Base-by-base conservation (phyloP, 139 green algal genomes). In the Chlamydomonas sp. region DNA sequence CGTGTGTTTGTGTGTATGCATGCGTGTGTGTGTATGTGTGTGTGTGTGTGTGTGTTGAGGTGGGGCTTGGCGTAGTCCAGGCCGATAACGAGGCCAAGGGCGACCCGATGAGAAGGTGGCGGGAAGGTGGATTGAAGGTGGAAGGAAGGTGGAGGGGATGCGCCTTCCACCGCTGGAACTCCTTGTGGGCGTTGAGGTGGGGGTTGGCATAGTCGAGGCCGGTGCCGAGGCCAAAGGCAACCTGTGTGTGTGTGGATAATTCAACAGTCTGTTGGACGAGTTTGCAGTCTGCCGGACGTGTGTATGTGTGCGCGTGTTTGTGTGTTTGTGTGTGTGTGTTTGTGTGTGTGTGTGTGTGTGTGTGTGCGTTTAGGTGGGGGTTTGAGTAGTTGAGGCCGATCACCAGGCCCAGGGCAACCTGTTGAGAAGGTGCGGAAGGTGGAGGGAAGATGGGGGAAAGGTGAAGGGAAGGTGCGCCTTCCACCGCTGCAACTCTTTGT, bases 51-150 rank as follows among this genome's bases (percentile, higher is more conserved):
- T 54, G 43, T 54, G 43, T 54, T 54, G 43, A 96, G 69, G 76
- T 93, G 76, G 2, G 92, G 87, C 77, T 97, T 86, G 20, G 28
- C 35, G 81, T 97, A 97, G 82, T 97, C 92, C 60, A 97, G 75
- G 0, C 70, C 89, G 0, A 91, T 69, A 26, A 97, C 89, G 5
- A 93, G 79, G 29, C 92, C 92, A 62, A 96, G 67, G 16, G 88
- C 76, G 10, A 97, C 88, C 43, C 20, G 43, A 20, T 26, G 43
- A 26, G 43, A 20, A 54, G 13, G 43, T 13, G 43, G 13, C 16
- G n/a, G n/a, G n/a, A n/a, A n/a, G n/a, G n/a, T n/a, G n/a, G n/a
- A n/a, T n/a, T n/a, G n/a, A n/a, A n/a, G n/a, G n/a, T n/a, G n/a
- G n/a, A n/a, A n/a, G n/a, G n/a, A n/a, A n/a, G n/a, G n/a, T 13